These are phyloP conservation scores for Lasiosphaeria miniovina DNA, from an alignment of 495 filamentous ascomycete genomes.

Conservation along the genomic window DNA sequence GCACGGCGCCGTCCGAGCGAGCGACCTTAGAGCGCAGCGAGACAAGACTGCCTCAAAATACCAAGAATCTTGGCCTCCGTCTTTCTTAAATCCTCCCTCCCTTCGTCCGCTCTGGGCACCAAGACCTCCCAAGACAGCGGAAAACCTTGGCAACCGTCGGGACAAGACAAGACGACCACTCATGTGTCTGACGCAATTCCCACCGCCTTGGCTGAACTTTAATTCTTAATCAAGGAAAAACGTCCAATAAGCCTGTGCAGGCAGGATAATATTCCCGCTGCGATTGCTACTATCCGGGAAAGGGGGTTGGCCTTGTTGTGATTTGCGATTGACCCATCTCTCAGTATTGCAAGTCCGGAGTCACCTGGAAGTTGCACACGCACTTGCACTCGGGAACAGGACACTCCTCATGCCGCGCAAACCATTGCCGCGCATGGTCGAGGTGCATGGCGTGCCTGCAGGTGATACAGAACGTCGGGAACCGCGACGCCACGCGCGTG, in stretches of 20 bases:
- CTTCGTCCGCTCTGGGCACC: neutral
- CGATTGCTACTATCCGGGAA: too few relatives aligned
- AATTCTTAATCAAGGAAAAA: too few relatives aligned
- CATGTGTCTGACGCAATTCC: neutral
- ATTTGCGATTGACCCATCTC: neutral
- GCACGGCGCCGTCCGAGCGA: too few relatives aligned
- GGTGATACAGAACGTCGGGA: slow-evolving; percentile 76
- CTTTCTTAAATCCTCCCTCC: neutral
- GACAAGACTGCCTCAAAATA: too few relatives aligned
- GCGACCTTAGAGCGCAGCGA: too few relatives aligned
- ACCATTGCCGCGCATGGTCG: slow-evolving; percentile 87
- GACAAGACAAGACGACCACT: neutral
- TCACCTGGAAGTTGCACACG: slow-evolving; percentile 60
- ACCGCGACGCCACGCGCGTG: slow-evolving; percentile 44
- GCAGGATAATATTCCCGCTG: too few relatives aligned
- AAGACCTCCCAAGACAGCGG: slow-evolving; percentile 4
- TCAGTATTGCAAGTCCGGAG: slow-evolving; percentile 48
- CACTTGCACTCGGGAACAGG: slow-evolving; percentile 88
- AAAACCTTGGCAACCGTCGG: slow-evolving; percentile 5
- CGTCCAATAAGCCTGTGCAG: too few relatives aligned
- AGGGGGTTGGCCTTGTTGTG: too few relatives aligned
- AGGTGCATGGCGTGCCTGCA: slow-evolving; percentile 91
- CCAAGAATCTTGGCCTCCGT: neutral
- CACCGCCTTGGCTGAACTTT: too few relatives aligned
- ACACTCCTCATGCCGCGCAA: slow-evolving; percentile 73